phyloP scores from a whole-genome alignment of 176 grass and related monocot genomes.

The Avena eriantha region DNA sequence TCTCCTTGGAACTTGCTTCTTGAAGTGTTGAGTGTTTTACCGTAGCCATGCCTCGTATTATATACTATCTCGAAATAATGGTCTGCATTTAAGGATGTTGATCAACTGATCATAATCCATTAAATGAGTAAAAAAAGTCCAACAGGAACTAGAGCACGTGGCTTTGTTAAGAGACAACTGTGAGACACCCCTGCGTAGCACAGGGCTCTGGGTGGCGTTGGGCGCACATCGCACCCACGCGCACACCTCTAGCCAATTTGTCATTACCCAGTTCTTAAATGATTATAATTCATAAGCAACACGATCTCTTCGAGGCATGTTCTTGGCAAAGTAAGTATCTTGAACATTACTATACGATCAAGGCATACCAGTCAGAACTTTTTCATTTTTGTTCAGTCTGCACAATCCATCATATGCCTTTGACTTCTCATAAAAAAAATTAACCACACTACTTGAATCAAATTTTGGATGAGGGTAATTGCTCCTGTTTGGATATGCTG shows the following conservation, averaged over 20 bases:
- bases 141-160: background rate
- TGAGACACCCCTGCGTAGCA: background rate
- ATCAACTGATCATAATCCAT: background rate
- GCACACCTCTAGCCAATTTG: background rate
- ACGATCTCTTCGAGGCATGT: conserved; percentile 9
- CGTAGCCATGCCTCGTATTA: background rate
- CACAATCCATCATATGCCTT: background rate
- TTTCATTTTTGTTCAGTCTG: conserved; percentile 15
- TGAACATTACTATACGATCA: background rate
- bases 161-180: background rate
- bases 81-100: background rate
- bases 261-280: background rate
- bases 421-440: background rate
- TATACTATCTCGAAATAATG: background rate
- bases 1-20: conserved; percentile 23
- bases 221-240: background rate
- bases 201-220: background rate
- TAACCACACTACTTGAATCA: background rate
- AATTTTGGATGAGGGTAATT: background rate
- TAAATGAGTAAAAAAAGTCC: background rate
- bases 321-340: background rate
- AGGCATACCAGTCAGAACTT: background rate
- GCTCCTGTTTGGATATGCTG: background rate
- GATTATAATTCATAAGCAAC: conserved; percentile 12
- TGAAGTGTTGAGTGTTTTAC: background rate